Evolutionary conservation across 768 basidiomycete species (phyloP), one percentile per base, ranked within the genome.

Genomic region (Kwoniella pini): DNA sequence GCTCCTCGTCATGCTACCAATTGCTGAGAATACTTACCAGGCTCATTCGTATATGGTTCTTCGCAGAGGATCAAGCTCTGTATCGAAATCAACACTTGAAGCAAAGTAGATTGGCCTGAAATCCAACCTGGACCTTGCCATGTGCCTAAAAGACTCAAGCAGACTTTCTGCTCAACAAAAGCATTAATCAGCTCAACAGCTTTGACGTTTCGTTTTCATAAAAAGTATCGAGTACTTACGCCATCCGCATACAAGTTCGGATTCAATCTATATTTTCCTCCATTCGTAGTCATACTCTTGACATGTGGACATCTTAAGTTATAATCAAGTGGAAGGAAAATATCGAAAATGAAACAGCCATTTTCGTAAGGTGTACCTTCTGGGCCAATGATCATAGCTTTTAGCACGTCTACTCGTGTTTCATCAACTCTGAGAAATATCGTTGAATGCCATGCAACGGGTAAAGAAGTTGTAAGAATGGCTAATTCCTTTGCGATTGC

Each of bases 401-500:
- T 68, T 42, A 70, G 45, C 28, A 64, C 64, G 55, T 69, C 65
- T 3, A 69, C 60, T 50, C 68, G 45, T 6, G 53, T 87, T 80
- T 96, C 94, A 75, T 97, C 94, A 3, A 95, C 92, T 52, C 72
- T 66, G 59, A 97, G 79, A 80, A 95, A 96, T 65, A 97, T 87
- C 1, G 91, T 94, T 4, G 93, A 95, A 70, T 91, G 86, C 90
- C 91, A 96, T 5, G 90, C 88, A 13, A 91, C 87, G n/a, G 94
- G 94, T 24, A 97, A 81, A 74, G 92, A 94, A 11, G 91, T 93
- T 2, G 92, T 92, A 53, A 97, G 83, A 38, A 94, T 90, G 1
- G 94, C 92, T 62, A 96, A 86, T 91, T 95, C 92, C 80, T 96
- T 97, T 3, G 94, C 94, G 63, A 97, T 96, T 10, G 93, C 93